Conservation (phyloP, 176 grass and related monocot species). For the Dactylis glomerata region DNA sequence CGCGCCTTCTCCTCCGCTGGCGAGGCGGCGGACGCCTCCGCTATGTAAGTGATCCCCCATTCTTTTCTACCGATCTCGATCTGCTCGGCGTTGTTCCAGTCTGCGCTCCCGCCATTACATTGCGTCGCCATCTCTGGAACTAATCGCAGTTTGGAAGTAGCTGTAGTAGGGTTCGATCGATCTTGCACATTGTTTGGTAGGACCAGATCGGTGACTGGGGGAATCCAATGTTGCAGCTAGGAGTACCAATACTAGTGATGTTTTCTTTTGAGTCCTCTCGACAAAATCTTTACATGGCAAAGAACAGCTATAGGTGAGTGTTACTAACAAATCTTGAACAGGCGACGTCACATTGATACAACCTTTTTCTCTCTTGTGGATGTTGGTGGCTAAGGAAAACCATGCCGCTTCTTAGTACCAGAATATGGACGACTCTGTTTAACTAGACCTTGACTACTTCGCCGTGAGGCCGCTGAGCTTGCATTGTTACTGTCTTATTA, state of each 20-base stretch:
- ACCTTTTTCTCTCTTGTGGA: background rate
- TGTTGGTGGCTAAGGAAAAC: background rate
- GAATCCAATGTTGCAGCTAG: background rate
- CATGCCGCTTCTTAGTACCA: background rate
- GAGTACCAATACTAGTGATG: background rate
- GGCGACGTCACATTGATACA: background rate
- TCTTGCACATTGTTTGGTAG: background rate
- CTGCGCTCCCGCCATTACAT: background rate
- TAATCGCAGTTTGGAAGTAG: background rate
- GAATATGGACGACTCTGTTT: background rate
- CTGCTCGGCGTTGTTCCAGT: background rate
- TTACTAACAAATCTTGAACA: background rate
- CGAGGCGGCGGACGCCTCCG: background rate
- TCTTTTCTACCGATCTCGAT: background rate
- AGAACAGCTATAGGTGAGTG: background rate
- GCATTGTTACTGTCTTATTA: background rate
- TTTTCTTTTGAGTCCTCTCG: background rate
- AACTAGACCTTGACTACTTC: background rate
- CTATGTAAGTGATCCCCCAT: constrained; percentile 15
- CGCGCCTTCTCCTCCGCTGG: background rate
- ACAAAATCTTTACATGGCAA: background rate
- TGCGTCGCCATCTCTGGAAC: background rate
- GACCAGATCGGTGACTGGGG: background rate
- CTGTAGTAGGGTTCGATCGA: background rate
- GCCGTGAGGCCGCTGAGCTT: background rate